phyloP scores from a whole-genome alignment of 805 yeast species.

The Candida sphagnicola region DNA sequence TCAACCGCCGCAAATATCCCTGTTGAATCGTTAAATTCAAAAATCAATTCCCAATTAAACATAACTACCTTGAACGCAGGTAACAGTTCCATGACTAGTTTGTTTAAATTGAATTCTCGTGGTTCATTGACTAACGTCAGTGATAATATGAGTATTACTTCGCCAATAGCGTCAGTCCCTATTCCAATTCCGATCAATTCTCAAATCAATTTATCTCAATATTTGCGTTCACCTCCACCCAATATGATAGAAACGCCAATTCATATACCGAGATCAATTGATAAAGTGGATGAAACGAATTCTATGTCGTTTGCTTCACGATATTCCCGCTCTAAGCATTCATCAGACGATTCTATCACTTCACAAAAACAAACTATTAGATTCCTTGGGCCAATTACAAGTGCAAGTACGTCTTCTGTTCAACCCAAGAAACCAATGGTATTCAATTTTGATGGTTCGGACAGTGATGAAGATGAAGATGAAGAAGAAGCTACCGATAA shows the following conservation, averaged over 20 bases:
- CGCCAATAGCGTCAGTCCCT: not conserved
- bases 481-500: conserved; percentile 5
- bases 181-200: conserved; percentile 25
- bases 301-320: not conserved
- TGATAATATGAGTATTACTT: not conserved
- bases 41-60: conserved; percentile 38
- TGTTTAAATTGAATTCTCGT: conserved; percentile 1
- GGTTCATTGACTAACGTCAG: conserved; percentile 1
- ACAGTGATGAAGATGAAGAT: conserved; percentile 6
- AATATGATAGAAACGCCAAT: too few relatives aligned
- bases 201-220: conserved; percentile 19
- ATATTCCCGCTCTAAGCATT: conserved; percentile 1
- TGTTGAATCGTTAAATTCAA: conserved; percentile 32
- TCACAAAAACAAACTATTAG: conserved; percentile 2
- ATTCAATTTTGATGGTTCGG: conserved; percentile 3
- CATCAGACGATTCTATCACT: conserved; percentile 1
- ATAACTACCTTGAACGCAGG: conserved; percentile 9
- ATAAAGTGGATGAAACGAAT: not conserved
- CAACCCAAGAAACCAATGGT: conserved; percentile 3
- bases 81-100: not conserved
- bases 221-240: conserved; percentile 13
- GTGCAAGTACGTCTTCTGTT: conserved; percentile 3
- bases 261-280: not conserved
- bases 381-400: conserved; percentile 6
- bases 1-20: conserved; percentile 37